Base-by-base conservation (phyloP, 2,329 filamentous ascomycete species). In the Alternaria sp. region DNA sequence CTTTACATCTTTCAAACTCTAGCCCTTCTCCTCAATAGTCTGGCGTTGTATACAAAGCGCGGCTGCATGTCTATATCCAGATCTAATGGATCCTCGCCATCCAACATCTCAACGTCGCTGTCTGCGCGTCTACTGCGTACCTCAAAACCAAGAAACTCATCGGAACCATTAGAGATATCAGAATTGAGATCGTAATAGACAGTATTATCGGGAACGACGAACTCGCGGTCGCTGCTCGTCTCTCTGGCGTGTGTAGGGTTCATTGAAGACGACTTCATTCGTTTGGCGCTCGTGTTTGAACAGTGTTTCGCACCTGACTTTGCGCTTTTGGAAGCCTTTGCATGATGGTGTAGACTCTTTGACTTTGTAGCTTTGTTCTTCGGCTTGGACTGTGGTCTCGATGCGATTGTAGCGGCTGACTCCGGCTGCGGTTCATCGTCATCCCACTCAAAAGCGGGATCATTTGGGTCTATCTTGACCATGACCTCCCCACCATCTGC, bases 381-480 rank as follows among this genome's bases (percentile, higher is more conserved):
- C 9, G 13, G 10, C 6, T 3, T 30, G 13, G 54, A 30, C 2
- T 64, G 56, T 15, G 43, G 6, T 12, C 10, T 23, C 17, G n/a
- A 23, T 43, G 43, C 30, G n/a, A 1, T 10, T 4, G 23, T 30
- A 21, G 44, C 12, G 8, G 13, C 10, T 45, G 43, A 30, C 2
- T 49, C 58, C 2, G 17, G n/a, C 3, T 11, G 26, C 8, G 60
- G 64, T 4, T 52, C 54, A 12, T 68, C 62, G 12, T 63, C 57
- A 12, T 73, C 69, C 45, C 59, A 66, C 10, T 67, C 60, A 6
- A 73, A 61, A 3, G 54, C 46, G 6, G 57, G 43, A n/a, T 69
- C 66, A 13, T 65, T 61, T 0, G 57, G 36, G 15, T 74, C 68
- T 30, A 72, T 59, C 43, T 73, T 72, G 5, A 71, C 46, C 54